Conservation (phyloP, 2,329 filamentous ascomycete species). For the Xylariaceae sp. region DNA sequence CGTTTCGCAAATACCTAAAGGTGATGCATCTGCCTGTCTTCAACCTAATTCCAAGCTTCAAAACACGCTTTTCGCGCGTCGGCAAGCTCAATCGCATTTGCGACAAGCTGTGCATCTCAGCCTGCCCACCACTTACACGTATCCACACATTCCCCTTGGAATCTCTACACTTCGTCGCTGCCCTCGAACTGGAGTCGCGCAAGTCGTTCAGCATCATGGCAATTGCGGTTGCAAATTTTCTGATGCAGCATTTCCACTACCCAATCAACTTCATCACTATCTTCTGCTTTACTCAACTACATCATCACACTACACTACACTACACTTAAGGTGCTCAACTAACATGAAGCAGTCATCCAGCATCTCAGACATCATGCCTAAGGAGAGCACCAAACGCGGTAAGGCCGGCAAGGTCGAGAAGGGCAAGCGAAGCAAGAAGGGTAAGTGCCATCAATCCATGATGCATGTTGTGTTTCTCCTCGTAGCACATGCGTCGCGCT, state of each 20-base stretch:
- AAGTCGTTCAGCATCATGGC: too few relatives aligned
- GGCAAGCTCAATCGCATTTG: conserved; percentile 38
- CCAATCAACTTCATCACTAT: neutral
- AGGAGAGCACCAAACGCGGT: conserved; percentile 54
- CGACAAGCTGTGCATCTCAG: conserved; percentile 28
- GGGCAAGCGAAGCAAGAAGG: conserved; percentile 54
- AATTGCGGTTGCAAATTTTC: too few relatives aligned
- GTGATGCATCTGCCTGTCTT: conserved; percentile 33
- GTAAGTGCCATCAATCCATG: conserved; percentile 35
- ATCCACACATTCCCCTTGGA: too few relatives aligned
- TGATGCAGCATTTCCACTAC: too few relatives aligned
- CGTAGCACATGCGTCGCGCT: too few relatives aligned
- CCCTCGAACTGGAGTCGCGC: too few relatives aligned
- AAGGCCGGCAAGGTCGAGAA: conserved; percentile 49
- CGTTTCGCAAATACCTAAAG: conserved; percentile 24
- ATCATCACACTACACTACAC: neutral
- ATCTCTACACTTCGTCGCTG: too few relatives aligned
- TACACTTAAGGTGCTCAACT: conserved; percentile 19
- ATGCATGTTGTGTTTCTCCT: neutral
- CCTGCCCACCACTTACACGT: neutral
- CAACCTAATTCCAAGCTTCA: conserved; percentile 33
- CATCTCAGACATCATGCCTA: conserved; percentile 49
- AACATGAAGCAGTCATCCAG: conserved; percentile 24
- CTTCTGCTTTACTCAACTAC: neutral
- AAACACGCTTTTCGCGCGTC: conserved; percentile 30